Evolutionary conservation across 108 stramenopile genomes (phyloP).

Genomic region (Parietichytrium sp.): DNA sequence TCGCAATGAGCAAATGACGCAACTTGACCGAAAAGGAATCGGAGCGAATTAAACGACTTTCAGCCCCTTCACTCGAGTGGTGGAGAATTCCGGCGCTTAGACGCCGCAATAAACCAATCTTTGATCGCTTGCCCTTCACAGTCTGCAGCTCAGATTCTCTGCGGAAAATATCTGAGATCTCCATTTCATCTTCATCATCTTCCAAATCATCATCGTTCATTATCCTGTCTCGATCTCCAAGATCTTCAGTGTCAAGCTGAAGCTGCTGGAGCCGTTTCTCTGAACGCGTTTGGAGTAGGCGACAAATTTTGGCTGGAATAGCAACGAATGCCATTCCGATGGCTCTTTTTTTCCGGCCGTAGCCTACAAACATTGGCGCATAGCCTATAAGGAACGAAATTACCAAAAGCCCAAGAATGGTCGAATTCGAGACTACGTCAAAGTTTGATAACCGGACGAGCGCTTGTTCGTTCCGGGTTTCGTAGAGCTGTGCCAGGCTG

Average conservation of each 20-base stretch:
- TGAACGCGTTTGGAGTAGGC: not conserved
- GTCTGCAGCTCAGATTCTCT: no score
- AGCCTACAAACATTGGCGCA: not conserved
- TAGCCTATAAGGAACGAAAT: not conserved
- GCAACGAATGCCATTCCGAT: slow-evolving; percentile 2
- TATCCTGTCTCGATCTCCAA: not conserved
- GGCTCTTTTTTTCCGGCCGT: not conserved
- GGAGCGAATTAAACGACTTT: no score
- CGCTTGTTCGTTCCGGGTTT: not conserved
- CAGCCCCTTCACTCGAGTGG: no score
- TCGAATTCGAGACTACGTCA: not conserved
- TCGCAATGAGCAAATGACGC: no score
- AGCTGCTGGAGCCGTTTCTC: not conserved
- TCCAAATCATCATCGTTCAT: not conserved
- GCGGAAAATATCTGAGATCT: no score
- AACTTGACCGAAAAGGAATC: no score
- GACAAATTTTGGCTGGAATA: slow-evolving; percentile 7
- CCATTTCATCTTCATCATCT: not conserved
- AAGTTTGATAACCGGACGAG: not conserved
- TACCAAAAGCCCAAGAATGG: not conserved
- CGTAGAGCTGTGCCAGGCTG: not conserved
- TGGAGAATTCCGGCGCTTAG: no score
- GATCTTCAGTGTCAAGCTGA: not conserved
- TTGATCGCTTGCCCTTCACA: no score
- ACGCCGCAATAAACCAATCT: no score